Conservation (phyloP, 1,284 basidiomycete species). For the Pseudomicrostroma phylloplanum region DNA sequence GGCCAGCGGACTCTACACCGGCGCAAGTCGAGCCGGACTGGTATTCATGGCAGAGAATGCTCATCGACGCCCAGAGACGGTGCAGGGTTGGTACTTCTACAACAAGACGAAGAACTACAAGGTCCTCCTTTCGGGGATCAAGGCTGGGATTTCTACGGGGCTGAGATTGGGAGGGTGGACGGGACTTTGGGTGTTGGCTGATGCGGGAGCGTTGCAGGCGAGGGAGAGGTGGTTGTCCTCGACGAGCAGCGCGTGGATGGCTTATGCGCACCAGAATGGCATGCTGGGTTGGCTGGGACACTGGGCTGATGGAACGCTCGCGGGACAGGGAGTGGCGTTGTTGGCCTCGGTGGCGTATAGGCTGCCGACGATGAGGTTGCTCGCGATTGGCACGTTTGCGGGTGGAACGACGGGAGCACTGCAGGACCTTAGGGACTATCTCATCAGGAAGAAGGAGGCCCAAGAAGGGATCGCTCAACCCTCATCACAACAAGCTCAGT, state of each 20-base stretch:
- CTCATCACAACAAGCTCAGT: too few relatives aligned
- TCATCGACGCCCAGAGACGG: constrained; percentile 43
- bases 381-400: constrained; percentile 23
- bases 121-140: constrained; percentile 36
- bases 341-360: constrained; percentile 24
- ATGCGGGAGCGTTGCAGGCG: constrained; percentile 16
- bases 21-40: constrained; percentile 30
- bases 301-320: constrained; percentile 38
- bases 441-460: constrained; percentile 5
- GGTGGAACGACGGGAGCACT: constrained; percentile 25
- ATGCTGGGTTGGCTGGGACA: constrained; percentile 20
- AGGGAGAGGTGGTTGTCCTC: constrained; percentile 8
- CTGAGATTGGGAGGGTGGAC: constrained; percentile 32
- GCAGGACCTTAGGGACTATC: constrained; percentile 21
- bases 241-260: constrained; percentile 4
- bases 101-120: constrained; percentile 50
- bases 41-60: constrained; percentile 50
- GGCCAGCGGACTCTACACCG: constrained; percentile 30
- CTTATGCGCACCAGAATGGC: not conserved
- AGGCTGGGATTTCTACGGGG: constrained; percentile 33
- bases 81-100: constrained; percentile 51
- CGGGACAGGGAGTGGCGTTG: constrained; percentile 26
- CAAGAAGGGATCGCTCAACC: too few relatives aligned
- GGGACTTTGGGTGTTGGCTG: constrained; percentile 33
- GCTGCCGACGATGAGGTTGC: constrained; percentile 17